Conservation (phyloP, 2,329 filamentous ascomycete species). For the Venturia asperata region DNA sequence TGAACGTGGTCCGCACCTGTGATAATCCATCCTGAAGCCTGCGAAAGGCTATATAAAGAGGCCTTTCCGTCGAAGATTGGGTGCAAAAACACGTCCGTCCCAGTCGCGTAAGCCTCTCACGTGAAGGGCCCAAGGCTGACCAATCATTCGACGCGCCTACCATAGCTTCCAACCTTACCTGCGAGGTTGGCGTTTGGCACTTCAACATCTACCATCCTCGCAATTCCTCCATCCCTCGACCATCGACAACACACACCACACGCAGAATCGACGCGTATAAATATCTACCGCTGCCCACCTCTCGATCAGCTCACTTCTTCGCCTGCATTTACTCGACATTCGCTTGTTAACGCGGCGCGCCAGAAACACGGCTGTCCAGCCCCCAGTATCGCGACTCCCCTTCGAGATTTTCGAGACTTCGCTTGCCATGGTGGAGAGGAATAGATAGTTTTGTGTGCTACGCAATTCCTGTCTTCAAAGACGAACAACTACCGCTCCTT, state of each 20-base stretch:
- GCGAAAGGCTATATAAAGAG: neutral
- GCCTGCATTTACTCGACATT: neutral
- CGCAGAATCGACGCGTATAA: neutral
- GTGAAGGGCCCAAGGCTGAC: neutral
- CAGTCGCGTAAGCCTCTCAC: neutral
- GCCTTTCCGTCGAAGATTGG: neutral
- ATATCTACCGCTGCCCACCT: neutral
- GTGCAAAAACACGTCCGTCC: neutral
- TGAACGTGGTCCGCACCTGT: neutral
- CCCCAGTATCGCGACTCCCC: neutral
- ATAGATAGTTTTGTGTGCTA: slow-evolving; percentile 9
- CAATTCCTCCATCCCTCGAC: neutral
- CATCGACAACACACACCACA: neutral
- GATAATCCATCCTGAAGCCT: neutral
- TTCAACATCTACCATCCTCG: neutral
- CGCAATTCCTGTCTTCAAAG: neutral
- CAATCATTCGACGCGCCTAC: neutral
- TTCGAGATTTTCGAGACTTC: neutral
- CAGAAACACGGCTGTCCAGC: neutral
- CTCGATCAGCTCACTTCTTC: neutral
- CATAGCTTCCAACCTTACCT: slow-evolving; percentile 7
- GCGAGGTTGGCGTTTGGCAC: slow-evolving; percentile 1
- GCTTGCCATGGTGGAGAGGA: neutral
- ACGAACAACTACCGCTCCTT: neutral
- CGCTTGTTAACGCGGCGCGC: neutral